phyloP scores from a whole-genome alignment of 2,329 filamentous ascomycete species.

The Colletotrichum zoysiae region DNA sequence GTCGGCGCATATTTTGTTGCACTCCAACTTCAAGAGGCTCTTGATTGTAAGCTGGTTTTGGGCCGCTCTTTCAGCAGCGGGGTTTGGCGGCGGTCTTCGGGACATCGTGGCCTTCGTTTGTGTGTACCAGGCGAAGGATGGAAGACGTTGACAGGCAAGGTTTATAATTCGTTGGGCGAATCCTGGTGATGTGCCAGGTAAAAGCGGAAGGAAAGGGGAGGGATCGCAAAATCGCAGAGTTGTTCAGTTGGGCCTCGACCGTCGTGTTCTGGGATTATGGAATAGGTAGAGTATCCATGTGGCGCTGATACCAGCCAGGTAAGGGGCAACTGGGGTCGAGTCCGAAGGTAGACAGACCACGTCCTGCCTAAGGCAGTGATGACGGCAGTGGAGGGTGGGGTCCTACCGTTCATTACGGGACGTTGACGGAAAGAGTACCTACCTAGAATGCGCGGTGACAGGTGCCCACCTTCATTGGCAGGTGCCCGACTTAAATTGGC shows the following conservation, averaged over 20 bases:
- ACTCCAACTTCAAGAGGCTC: conserved; percentile 91
- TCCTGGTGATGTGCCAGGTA: not conserved
- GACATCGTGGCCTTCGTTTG: conserved; percentile 70
- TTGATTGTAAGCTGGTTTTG: conserved; percentile 96
- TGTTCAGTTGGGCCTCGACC: conserved; percentile 23
- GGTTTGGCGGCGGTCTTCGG: conserved; percentile 76
- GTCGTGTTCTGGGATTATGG: conserved; percentile 36
- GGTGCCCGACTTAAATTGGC: not conserved
- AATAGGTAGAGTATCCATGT: conserved; percentile 32
- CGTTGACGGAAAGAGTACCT: not conserved
- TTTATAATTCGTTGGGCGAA: not conserved
- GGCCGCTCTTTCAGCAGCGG: conserved; percentile 87
- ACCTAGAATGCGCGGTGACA: conserved; percentile 5
- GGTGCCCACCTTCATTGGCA: conserved; percentile 1
- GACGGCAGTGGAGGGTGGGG: conserved; percentile 37
- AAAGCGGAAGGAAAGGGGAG: conserved; percentile 10
- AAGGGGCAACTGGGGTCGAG: conserved; percentile 38
- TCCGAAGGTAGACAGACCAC: conserved; percentile 13
- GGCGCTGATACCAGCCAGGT: conserved; percentile 38
- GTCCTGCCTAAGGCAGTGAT: conserved; percentile 41
- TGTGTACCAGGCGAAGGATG: not conserved
- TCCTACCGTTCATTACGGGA: not conserved
- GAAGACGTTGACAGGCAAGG: not conserved
- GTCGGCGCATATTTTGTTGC: conserved; percentile 97
- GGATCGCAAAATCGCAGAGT: conserved; percentile 33